Conservation (phyloP, 768 basidiomycete genomes). For the Amanita rubescens region DNA sequence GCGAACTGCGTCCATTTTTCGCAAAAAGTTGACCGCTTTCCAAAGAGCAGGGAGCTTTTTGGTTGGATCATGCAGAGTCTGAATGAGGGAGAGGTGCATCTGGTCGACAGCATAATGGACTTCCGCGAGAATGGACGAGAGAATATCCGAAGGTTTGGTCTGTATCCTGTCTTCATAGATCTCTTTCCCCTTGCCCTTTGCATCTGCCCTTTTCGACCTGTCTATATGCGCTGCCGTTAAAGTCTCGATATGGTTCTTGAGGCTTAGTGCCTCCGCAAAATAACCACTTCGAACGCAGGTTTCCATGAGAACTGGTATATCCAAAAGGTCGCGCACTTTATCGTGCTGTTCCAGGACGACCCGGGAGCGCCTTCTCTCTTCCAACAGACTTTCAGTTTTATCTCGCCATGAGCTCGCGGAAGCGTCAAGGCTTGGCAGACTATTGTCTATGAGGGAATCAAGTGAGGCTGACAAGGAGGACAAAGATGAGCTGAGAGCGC, state of each 20-base stretch:
- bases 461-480: constrained; percentile 71
- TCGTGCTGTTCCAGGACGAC: constrained; percentile 93
- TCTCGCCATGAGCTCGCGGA: constrained; percentile 65
- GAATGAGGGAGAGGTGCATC: constrained; percentile 75
- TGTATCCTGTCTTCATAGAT: background rate
- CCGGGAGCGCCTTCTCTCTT: constrained; percentile 66
- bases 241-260: constrained; percentile 62
- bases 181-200: constrained; percentile 22
- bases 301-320: constrained; percentile 85
- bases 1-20: constrained; percentile 66
- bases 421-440: constrained; percentile 73
- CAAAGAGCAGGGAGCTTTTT: constrained; percentile 82
- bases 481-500: constrained; percentile 65
- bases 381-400: constrained; percentile 66
- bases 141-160: constrained; percentile 34
- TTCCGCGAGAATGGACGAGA: constrained; percentile 58
- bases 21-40: constrained; percentile 83
- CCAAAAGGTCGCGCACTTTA: constrained; percentile 86
- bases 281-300: constrained; percentile 90
- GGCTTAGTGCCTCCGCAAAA: constrained; percentile 86
- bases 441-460: constrained; percentile 50
- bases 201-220: constrained; percentile 18
- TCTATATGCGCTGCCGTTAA: constrained; percentile 28
- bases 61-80: constrained; percentile 72
- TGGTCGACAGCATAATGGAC: constrained; percentile 59